Percentiles rank a stretch among this genome's conserved stretches.
These are phyloP conservation scores for Fusarium anthophilum DNA, from an alignment of 2,329 filamentous ascomycete genomes.

Conservation along the genomic window DNA sequence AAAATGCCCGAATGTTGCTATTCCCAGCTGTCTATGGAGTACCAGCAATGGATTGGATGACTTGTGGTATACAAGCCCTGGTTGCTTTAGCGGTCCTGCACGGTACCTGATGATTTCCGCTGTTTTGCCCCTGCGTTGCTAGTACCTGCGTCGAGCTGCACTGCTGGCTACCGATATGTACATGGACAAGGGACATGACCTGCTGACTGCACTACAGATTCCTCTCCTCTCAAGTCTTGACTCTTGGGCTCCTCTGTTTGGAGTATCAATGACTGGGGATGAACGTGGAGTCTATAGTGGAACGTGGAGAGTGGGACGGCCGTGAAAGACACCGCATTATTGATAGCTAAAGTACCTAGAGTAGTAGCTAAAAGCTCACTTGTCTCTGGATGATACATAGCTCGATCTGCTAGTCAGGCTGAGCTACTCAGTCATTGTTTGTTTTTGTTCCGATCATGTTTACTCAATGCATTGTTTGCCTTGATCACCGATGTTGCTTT, in stretches of 20 bases:
- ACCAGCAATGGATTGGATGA: background rate
- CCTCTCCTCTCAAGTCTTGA: background rate
- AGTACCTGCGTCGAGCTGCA: conserved; percentile 32
- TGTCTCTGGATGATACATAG: background rate
- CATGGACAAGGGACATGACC: conserved; percentile 3
- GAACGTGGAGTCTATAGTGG: conserved; percentile 38
- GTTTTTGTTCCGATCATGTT: background rate
- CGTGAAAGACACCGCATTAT: conserved; percentile 27
- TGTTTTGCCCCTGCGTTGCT: conserved; percentile 23
- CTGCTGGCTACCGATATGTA: conserved; percentile 8
- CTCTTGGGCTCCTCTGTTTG: background rate
- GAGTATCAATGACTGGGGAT: conserved; percentile 25
- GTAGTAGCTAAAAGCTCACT: background rate
- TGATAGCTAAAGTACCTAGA: conserved; percentile 2
- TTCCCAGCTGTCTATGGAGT: background rate
- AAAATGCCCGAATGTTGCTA: conserved; percentile 13
- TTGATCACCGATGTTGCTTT: background rate
- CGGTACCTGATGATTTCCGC: conserved; percentile 36
- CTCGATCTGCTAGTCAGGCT: background rate
- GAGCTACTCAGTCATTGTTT: conserved; percentile 1
- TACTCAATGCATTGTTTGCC: background rate
- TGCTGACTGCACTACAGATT: conserved; percentile 30
- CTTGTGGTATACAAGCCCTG: conserved; percentile 2
- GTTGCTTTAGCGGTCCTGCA: conserved; percentile 31
- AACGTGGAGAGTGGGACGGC: conserved; percentile 37